Base-by-base conservation (phyloP, 768 basidiomycete species). In the Gloeostereum incarnatum region DNA sequence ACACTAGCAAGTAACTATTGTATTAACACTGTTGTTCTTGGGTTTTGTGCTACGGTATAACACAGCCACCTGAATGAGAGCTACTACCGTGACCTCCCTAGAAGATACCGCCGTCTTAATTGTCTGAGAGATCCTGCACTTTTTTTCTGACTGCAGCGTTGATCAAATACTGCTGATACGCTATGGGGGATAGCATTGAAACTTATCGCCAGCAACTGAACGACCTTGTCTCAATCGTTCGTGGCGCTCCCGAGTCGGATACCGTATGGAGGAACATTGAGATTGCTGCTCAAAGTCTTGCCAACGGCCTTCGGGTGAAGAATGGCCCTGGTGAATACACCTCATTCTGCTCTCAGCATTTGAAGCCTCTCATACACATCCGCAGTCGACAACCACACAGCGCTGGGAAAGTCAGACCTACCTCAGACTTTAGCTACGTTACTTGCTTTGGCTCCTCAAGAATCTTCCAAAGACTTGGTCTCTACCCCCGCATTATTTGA, bases 311-410 rank as follows among this genome's bases (percentile, higher is more conserved):
- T 36, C 69, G 83, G 31, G 57, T 68, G 38, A 72, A 66, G 53
- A 71, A 78, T 50, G 62, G 62, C 22, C 44, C 65, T 56, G 69
- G 80, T 76, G 39, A 32, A 65, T 36, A 20, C 31, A 14, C 37
- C 32, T 24, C 35, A 17, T 45, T 10, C 18, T 31, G 34, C 31
- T 32, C 25, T 36, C 9, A 40, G 31, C 24, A n/a, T 40, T 31
- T 45, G 43, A 23, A 16, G 14, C 36, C 32, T 44, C 17, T 45
- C 45, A 46, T 45, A 27, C 41, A 40, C 45, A 47, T 37, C 44
- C 40, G 35, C 53, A 83, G 82, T 71, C 46, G 84, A 88, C 53
- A 71, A 77, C 45, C 86, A 84, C 55, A 73, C 81, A 8, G 53
- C 66, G 36, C 67, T 90, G 20, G 88, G 87, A 39, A 64, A 61